phyloP scores from a whole-genome alignment of 305 asterid species.

The Fraxinus latifolia region DNA sequence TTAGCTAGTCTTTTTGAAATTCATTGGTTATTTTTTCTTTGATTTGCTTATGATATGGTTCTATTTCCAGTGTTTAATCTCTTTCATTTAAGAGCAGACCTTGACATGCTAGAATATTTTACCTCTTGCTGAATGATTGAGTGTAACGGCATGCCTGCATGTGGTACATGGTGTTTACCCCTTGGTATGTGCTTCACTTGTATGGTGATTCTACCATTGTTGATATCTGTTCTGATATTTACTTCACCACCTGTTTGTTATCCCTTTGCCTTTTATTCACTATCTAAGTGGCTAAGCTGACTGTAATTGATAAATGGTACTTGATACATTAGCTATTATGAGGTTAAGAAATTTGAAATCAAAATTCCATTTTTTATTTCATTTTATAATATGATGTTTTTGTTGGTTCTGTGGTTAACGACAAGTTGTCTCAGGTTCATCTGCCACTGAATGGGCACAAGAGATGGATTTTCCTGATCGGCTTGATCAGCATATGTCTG shows the following conservation, averaged over 20 bases:
- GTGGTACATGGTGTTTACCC: background rate
- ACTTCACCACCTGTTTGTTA: background rate
- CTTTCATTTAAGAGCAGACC: background rate
- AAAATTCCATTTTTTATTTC: background rate
- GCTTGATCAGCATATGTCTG: slow-evolving; percentile 67
- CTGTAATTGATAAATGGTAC: background rate
- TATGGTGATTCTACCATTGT: background rate
- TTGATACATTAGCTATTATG: background rate
- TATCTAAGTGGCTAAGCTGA: background rate
- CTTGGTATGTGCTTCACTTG: background rate
- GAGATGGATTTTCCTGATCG: slow-evolving; percentile 73
- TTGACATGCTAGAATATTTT: background rate
- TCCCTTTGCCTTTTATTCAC: background rate
- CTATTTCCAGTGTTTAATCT: background rate
- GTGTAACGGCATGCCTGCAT: background rate
- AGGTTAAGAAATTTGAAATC: background rate
- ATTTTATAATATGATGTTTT: background rate
- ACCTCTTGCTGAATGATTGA: background rate
- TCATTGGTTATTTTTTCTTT: background rate
- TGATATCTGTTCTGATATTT: background rate
- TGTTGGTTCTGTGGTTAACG: slow-evolving; percentile 23
- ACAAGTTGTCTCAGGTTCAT: slow-evolving; percentile 64
- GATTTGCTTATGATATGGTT: background rate
- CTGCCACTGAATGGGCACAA: slow-evolving; percentile 82
- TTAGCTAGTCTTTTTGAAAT: background rate